A percentile compares a stretch with the other conserved stretches of the same genome.
Conservation (phyloP, 495 filamentous ascomycete genomes). For the Neurospora sp. region DNA sequence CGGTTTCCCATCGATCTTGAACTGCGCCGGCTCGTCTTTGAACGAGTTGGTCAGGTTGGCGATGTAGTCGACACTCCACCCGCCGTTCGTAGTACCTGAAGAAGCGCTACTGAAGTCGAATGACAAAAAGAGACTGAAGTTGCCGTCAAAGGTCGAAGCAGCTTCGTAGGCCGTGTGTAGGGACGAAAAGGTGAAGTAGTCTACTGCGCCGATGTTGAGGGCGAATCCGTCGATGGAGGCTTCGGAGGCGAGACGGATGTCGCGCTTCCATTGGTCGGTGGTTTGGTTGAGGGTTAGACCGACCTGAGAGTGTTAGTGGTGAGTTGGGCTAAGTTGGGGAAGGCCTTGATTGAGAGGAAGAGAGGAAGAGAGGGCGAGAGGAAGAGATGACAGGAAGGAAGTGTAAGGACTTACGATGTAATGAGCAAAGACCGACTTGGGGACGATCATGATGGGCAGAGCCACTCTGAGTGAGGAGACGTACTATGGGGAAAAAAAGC, state of each 20-base stretch:
- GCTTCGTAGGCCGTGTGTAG: conserved; percentile 40
- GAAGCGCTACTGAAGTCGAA: conserved; percentile 18
- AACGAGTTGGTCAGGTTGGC: conserved; percentile 43
- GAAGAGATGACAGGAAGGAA: neutral
- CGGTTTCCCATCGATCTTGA: conserved; percentile 40
- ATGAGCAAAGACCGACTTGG: conserved; percentile 31
- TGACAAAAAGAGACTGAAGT: conserved; percentile 4
- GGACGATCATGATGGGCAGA: neutral
- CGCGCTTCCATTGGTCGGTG: conserved; percentile 40
- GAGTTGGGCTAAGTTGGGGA: neutral
- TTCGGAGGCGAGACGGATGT: conserved; percentile 47
- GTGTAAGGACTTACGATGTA: conserved; percentile 18
- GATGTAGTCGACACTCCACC: conserved; percentile 44
- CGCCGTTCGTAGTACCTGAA: too few relatives aligned
- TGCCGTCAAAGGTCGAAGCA: neutral
- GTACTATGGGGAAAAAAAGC: neutral
- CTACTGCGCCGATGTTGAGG: conserved; percentile 47
- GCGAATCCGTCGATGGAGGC: conserved; percentile 59
- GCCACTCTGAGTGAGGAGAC: neutral
- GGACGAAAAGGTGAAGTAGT: conserved; percentile 35
- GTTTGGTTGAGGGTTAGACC: conserved; percentile 33
- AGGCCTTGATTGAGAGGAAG: too few relatives aligned
- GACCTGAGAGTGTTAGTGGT: conserved; percentile 8
- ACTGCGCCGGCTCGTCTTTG: conserved; percentile 36
- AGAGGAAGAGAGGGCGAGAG: neutral